Evolutionary conservation across 2,329 filamentous ascomycete genomes (phyloP).

Genomic region (Tolypocladium endophyticum): DNA sequence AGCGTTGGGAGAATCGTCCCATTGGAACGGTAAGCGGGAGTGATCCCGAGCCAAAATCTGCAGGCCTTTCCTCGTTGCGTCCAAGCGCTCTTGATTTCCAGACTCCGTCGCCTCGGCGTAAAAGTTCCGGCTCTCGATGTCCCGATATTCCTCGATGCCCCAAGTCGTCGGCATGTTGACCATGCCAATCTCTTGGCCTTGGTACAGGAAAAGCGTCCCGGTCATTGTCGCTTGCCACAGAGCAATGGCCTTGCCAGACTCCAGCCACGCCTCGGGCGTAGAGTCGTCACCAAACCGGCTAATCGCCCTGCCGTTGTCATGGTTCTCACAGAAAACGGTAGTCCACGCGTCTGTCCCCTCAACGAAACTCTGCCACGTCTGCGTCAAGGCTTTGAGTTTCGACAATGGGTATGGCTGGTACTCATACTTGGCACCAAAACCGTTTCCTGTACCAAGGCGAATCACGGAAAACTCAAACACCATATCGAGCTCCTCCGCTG

Average conservation of each 20-base stretch:
- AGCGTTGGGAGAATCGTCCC: constrained; percentile 45
- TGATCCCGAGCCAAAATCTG: constrained; percentile 53
- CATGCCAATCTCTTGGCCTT: constrained; percentile 54
- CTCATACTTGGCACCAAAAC: constrained; percentile 33
- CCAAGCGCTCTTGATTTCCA: constrained; percentile 23
- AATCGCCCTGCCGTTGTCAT: constrained; percentile 49
- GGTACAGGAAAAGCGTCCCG: constrained; percentile 47
- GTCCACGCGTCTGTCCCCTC: constrained; percentile 43
- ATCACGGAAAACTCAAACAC: constrained; percentile 50
- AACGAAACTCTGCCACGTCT: constrained; percentile 39
- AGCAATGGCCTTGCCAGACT: constrained; percentile 42
- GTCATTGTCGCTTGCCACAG: constrained; percentile 37
- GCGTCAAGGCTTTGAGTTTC: constrained; percentile 30
- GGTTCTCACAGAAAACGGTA: constrained; percentile 53
- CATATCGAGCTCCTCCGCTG: constrained; percentile 47
- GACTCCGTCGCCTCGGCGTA: constrained; percentile 33
- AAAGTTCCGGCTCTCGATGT: constrained; percentile 42
- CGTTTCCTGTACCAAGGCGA: constrained; percentile 39
- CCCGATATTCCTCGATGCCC: constrained; percentile 41
- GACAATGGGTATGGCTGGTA: constrained; percentile 37
- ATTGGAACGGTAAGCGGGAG: constrained; percentile 56
- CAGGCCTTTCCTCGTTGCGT: constrained; percentile 39
- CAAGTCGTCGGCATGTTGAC: constrained; percentile 41
- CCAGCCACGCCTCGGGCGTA: constrained; percentile 29
- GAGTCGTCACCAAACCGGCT: constrained; percentile 36